These are phyloP conservation scores for Cryptococcus sp. DNA, from an alignment of 1,284 basidiomycete genomes.

Conservation along the genomic window DNA sequence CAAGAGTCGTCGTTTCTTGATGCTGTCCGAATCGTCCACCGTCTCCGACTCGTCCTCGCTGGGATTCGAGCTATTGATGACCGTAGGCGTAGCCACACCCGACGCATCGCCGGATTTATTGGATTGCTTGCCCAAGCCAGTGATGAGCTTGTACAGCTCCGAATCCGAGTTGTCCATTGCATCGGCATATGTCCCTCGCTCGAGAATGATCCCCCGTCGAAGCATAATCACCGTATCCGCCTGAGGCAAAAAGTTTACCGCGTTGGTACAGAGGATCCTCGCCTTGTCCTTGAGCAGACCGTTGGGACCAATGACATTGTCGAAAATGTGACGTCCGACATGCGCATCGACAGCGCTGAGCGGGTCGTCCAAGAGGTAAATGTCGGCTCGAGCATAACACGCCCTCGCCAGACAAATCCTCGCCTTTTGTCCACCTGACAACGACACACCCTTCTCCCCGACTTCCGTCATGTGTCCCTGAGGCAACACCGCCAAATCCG, in stretches of 20 bases:
- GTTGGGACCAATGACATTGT: conserved; percentile 81
- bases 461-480: conserved; percentile 70
- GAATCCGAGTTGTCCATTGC: conserved; percentile 61
- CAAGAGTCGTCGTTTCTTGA: conserved; percentile 27
- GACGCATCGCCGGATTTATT: conserved; percentile 48
- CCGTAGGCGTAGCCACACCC: conserved; percentile 45
- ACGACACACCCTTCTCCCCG: conserved; percentile 55
- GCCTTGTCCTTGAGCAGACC: conserved; percentile 82
- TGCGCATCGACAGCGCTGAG: conserved; percentile 62
- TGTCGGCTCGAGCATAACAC: conserved; percentile 56
- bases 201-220: conserved; percentile 76
- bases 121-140: conserved; percentile 50
- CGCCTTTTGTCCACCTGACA: conserved; percentile 59
- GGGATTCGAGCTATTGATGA: conserved; percentile 17
- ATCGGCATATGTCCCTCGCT: conserved; percentile 63
- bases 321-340: conserved; percentile 61
- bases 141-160: conserved; percentile 73
- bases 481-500: conserved; percentile 69
- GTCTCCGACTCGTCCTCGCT: conserved; percentile 9
- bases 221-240: conserved; percentile 77
- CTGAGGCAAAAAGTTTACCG: conserved; percentile 73
- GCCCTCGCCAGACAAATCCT: conserved; percentile 56
- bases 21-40: conserved; percentile 21
- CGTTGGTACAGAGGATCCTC: conserved; percentile 82
- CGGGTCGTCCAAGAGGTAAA: conserved; percentile 54